Base-by-base conservation (phyloP, 768 basidiomycete genomes). In the Hemileccinum impolitum region DNA sequence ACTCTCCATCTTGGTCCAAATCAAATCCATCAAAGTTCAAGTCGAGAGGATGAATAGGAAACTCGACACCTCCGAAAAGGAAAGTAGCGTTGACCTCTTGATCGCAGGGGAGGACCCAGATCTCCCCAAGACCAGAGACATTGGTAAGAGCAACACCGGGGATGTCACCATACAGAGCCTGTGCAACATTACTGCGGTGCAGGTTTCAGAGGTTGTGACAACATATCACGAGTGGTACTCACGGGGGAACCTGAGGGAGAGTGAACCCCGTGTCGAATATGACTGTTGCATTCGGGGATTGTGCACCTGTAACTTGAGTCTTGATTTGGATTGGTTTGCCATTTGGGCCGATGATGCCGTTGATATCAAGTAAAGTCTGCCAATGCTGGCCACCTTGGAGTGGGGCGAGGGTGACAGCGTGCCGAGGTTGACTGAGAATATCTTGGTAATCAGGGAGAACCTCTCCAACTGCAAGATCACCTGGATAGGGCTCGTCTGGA, bases 191-290 rank as follows among this genome's bases (percentile, higher is more conserved):
- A 47, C 81, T 79, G 61, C 10, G 45, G 43, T 38, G 30, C 3
- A 43, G 45, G n/a, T 43, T 55, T 23, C 50, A 53, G 56, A 59
- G 25, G 40, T 50, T 35, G 52, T 50, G 26, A 42, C 45, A 42
- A 58, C 32, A 55, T 25, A 23, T 47, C 17, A 36, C 15, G 3
- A 11, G 17, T 41, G 3, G 11, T n/a, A 26, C 70, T 39, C 61
- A 79, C 79, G 69, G 54, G 43, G 82, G 73, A 34, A 86, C 73
- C 60, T 87, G 85, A 12, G 83, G 77, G 3, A 87, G 69, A 0
- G 83, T 75, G 62, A 84, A 87, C 0, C 87, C 87, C 4, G 83
- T 81, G 60, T 90, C 87, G 26, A 88, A 68, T 3, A 89, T 71
- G 4, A 77, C 78, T 2, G 82, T 84, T 8, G 79, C 68, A 54